These are phyloP conservation scores for Juglanconis sp. DNA, from an alignment of 2,329 filamentous ascomycete species.

Conservation along the genomic window DNA sequence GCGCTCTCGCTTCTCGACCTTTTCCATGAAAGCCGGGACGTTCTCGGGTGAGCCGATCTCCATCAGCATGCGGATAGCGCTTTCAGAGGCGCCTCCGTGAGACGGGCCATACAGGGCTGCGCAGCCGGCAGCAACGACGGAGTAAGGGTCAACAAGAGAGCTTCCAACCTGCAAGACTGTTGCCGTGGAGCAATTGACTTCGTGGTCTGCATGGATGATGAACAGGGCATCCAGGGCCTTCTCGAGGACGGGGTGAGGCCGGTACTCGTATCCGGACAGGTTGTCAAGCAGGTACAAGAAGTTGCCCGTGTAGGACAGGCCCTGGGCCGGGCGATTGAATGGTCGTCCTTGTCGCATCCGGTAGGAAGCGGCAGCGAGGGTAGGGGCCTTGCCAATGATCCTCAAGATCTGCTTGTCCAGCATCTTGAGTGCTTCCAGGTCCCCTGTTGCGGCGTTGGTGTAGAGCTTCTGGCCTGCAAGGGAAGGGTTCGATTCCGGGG, in stretches of 20 bases:
- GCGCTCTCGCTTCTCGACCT: constrained; percentile 47
- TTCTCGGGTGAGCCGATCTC: constrained; percentile 49
- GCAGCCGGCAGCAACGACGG: constrained; percentile 49
- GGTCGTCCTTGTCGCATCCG: constrained; percentile 50
- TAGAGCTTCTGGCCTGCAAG: constrained; percentile 49
- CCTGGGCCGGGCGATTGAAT: constrained; percentile 46
- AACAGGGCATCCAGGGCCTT: constrained; percentile 51
- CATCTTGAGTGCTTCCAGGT: constrained; percentile 37
- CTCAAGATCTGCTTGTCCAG: constrained; percentile 52
- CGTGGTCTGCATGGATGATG: constrained; percentile 57
- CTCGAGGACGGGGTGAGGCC: constrained; percentile 47
- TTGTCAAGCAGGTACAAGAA: constrained; percentile 53
- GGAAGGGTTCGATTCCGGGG: constrained; percentile 48
- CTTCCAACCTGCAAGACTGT: constrained; percentile 55
- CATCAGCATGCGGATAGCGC: constrained; percentile 52
- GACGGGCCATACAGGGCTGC: constrained; percentile 54
- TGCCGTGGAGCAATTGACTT: constrained; percentile 56
- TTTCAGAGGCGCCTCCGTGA: constrained; percentile 58
- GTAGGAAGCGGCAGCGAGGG: constrained; percentile 48
- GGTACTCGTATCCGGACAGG: constrained; percentile 43
- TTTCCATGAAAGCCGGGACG: constrained; percentile 46
- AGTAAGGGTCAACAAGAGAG: constrained; percentile 54
- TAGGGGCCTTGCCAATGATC: constrained; percentile 50
- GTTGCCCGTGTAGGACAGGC: constrained; percentile 52
- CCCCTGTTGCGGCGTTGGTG: constrained; percentile 40